A percentile compares a stretch with the other conserved stretches of the same genome.
Conservation (phyloP, 495 filamentous ascomycete species). For the Aspergillus indologenus region DNA sequence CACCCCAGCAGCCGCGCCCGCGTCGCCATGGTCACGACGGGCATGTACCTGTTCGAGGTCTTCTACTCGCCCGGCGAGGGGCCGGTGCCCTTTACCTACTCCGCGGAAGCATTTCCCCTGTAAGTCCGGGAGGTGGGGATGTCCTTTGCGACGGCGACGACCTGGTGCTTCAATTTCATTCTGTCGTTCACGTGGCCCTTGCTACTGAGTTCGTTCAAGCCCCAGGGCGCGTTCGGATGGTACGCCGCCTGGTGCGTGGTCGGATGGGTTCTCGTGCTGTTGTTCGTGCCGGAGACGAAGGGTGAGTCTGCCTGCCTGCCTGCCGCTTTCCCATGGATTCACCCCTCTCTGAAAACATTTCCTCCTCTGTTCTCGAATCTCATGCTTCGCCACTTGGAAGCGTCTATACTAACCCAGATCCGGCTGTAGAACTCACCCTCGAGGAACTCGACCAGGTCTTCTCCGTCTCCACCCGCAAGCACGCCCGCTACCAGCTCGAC, state of each 20-base stretch:
- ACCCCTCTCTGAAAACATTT: no score
- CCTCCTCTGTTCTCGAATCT: no score
- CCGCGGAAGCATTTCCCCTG: constrained; percentile 56
- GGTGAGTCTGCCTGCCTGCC: constrained; percentile 27
- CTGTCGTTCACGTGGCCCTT: constrained; percentile 57
- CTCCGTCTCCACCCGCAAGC: constrained; percentile 48
- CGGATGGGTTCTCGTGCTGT: constrained; percentile 53
- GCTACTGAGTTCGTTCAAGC: constrained; percentile 46
- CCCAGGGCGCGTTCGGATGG: constrained; percentile 59
- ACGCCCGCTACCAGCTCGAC: constrained; percentile 46
- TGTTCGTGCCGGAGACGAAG: constrained; percentile 59
- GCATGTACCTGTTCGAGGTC: constrained; percentile 50
- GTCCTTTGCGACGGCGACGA: constrained; percentile 56
- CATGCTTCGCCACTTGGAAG: no score
- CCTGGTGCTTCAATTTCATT: constrained; percentile 52
- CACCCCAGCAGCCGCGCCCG: constrained; percentile 30
- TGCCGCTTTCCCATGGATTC: no score
- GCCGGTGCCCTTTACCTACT: constrained; percentile 57
- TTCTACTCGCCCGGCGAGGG: constrained; percentile 57
- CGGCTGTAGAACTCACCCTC: constrained; percentile 46
- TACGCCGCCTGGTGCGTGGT: constrained; percentile 59
- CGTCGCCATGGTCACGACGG: constrained; percentile 47
- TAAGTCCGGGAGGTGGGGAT: constrained; percentile 68
- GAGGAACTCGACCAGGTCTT: constrained; percentile 55
- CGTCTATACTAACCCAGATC: constrained; percentile 6